Conservation (phyloP, 108 stramenopile species). For the Licmophora abbreviata region DNA sequence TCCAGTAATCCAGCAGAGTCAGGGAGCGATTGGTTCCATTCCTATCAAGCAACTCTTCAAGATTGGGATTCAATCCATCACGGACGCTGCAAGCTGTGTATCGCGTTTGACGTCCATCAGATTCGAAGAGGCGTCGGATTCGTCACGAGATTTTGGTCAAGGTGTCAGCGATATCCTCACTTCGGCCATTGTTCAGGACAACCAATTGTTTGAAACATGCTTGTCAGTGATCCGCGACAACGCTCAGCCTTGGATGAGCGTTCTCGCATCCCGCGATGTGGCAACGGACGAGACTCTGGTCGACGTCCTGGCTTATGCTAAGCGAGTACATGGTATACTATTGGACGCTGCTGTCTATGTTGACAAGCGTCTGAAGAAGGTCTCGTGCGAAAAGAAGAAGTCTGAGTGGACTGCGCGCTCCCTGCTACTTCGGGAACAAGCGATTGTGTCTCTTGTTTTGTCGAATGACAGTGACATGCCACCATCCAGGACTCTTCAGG, state of each 20-base stretch:
- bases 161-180: not conserved
- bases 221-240: not conserved
- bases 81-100: not conserved
- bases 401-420: too few species aligned
- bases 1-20: too few species aligned
- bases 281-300: slow-evolving; percentile 3
- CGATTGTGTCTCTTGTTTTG: slow-evolving; percentile 18
- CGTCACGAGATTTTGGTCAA: slow-evolving; percentile 7
- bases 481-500: too few species aligned
- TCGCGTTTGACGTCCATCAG: not conserved
- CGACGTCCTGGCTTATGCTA: slow-evolving; percentile 17
- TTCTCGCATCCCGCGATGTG: not conserved
- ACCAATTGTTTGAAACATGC: not conserved
- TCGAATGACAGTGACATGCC: not conserved
- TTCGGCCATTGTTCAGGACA: not conserved
- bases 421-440: slow-evolving; percentile 21
- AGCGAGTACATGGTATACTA: slow-evolving; percentile 15
- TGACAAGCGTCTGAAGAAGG: not conserved
- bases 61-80: slow-evolving; percentile 2
- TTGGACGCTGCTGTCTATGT: slow-evolving; percentile 22
- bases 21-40: not conserved
- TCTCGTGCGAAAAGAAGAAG: not conserved
- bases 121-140: too few species aligned
- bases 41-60: slow-evolving; percentile 1
- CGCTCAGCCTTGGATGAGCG: slow-evolving; percentile 1